Evolutionary conservation across 2,329 filamentous ascomycete species (phyloP).

Genomic region (Apiospora rasikravindrae): DNA sequence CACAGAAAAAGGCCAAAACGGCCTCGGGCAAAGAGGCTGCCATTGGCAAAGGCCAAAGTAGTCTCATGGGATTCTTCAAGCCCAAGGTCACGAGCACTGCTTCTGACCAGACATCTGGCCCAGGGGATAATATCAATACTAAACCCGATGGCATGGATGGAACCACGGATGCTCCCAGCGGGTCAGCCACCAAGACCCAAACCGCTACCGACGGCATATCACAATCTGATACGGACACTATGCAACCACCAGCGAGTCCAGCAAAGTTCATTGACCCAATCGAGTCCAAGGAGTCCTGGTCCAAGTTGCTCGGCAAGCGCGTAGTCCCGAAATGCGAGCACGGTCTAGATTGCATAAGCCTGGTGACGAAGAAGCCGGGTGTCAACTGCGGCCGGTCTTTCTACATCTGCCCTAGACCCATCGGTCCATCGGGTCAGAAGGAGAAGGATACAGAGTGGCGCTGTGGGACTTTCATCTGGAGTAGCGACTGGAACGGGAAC

Average conservation of each 20-base stretch:
- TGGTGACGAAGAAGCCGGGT: conserved; percentile 88
- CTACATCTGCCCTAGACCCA: conserved; percentile 70
- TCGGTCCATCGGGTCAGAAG: conserved; percentile 85
- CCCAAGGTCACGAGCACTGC: conserved; percentile 50
- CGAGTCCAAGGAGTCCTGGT: conserved; percentile 81
- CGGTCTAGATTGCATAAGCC: conserved; percentile 80
- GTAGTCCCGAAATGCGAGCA: conserved; percentile 84
- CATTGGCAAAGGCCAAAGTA: conserved; percentile 52
- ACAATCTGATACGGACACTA: background rate
- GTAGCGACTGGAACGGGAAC: conserved; percentile 58
- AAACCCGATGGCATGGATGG: background rate
- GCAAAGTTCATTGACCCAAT: conserved; percentile 69
- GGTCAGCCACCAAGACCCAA: conserved; percentile 13
- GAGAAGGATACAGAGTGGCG: conserved; percentile 86
- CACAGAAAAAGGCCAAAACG: conserved; percentile 46
- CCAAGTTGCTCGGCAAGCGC: conserved; percentile 78
- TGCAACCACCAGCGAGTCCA: conserved; percentile 21
- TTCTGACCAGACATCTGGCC: conserved; percentile 18
- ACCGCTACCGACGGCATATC: background rate
- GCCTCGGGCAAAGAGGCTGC: conserved; percentile 41
- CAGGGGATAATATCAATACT: background rate
- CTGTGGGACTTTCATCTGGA: conserved; percentile 83
- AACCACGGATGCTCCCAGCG: background rate
- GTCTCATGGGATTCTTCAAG: conserved; percentile 81
- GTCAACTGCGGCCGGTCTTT: conserved; percentile 77